Conservation (phyloP, 164 flowering plant genomes). For the Chloranthus sessilifolius region DNA sequence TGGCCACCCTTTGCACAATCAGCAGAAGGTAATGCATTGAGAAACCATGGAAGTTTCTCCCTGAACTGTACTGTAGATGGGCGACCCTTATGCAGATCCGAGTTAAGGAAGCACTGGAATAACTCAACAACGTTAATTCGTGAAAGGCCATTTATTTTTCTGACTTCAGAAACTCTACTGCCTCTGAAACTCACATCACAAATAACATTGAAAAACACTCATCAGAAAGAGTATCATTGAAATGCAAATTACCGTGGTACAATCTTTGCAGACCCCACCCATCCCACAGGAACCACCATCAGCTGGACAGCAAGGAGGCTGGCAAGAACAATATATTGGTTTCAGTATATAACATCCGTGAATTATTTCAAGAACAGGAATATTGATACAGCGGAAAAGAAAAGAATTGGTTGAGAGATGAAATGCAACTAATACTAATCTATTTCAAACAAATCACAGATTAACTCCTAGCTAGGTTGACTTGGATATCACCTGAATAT, state of each 20-base stretch:
- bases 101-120: slow-evolving; percentile 85
- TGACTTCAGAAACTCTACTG: too few relatives aligned
- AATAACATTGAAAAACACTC: too few relatives aligned
- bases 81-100: slow-evolving; percentile 69
- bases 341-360: background rate
- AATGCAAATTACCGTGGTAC: slow-evolving; percentile 74
- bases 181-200: too few relatives aligned
- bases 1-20: slow-evolving; percentile 99
- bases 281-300: slow-evolving; percentile 49
- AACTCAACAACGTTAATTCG: slow-evolving; percentile 14
- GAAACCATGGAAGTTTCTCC: slow-evolving; percentile 98
- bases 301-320: slow-evolving; percentile 94
- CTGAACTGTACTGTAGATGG: slow-evolving; percentile 80
- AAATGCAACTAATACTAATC: too few relatives aligned
- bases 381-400: background rate
- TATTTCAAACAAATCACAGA: background rate
- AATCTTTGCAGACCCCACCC: slow-evolving; percentile 75
- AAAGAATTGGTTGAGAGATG: background rate
- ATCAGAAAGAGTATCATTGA: too few relatives aligned
- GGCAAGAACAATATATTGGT: slow-evolving; percentile 14
- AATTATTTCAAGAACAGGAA: background rate
- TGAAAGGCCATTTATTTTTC: background rate
- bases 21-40: slow-evolving; percentile 86
- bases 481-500: background rate
- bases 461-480: background rate